Evolutionary conservation across 495 filamentous ascomycete genomes (phyloP), one percentile per base, ranked within the genome.

Genomic region (Astrothelium macrocarpum): DNA sequence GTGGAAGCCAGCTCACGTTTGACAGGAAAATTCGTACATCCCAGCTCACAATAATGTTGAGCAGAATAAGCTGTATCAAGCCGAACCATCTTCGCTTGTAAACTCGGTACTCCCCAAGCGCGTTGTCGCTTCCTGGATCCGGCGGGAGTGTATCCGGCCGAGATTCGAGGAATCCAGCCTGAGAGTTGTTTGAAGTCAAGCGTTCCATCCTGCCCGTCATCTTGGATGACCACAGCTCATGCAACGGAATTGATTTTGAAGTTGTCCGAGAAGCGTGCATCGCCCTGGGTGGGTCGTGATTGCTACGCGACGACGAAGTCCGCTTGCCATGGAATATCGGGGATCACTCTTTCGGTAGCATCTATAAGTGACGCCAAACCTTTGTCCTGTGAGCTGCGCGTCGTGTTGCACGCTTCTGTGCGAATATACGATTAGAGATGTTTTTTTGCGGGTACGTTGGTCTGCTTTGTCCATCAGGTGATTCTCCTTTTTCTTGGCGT

Each of bases 21-120:
- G n/a, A 26, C 20, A 29, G 7, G 25, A 46, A 12, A 3, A 32
- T 9, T 46, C 32, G 83, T 83, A 95, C 91, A 80, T 94, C 90
- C 93, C 92, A 97, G 71, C 88, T 93, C 31, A 95, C 86, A 61
- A 98, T 84, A 59, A 96, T 89, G 72, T 97, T 98, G 74, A 97
- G 70, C 69, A 97, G 74, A 18, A 91, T 87, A 68, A 97, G 74
- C 76, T 95, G 87, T 20, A 81, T 76, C 60, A 98, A 75, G 0
- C 94, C 94, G 75, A 95, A 91, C 84, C 90, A 98, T 36, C 94
- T 79, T 65, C 90, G 80, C 75, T 89, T 94, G 68, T 98, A 97
- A 59, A 95, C 87, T 70, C 82, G 85, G 73, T 90, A 96, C 23
- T 60, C 53, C 12, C n/a, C 43, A 20, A 4, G 49, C 25, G 4